Conservation (phyloP, 345 rosid species). For the Microcos paniculata region DNA sequence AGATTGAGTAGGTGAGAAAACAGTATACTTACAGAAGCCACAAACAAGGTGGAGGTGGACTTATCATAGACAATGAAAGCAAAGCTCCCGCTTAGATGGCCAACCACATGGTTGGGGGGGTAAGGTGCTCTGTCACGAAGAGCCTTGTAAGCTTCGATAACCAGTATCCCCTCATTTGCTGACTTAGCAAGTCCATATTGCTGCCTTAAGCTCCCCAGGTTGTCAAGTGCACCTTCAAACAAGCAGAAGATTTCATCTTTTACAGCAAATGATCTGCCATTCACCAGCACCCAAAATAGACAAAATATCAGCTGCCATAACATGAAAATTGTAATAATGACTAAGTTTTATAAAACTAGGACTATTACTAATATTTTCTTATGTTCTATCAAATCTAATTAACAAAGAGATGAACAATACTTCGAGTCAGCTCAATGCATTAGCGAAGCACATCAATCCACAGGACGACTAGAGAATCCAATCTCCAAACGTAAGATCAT, state of each 20-base stretch:
- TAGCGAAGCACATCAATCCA: background rate
- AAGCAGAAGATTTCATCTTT: constrained; percentile 93
- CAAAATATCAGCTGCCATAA: background rate
- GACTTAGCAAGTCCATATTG: constrained; percentile 90
- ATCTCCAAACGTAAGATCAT: background rate
- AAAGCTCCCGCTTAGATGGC: constrained; percentile 79
- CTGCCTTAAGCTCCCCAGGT: constrained; percentile 88
- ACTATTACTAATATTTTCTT: background rate
- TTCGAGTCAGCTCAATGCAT: background rate
- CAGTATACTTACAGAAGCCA: constrained; percentile 35
- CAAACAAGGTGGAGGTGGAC: constrained; percentile 82
- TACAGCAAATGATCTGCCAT: constrained; percentile 77
- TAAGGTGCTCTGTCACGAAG: constrained; percentile 97
- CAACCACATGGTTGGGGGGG: constrained; percentile 86
- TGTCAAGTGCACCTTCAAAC: constrained; percentile 94
- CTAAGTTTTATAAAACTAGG: no score
- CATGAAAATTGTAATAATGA: background rate
- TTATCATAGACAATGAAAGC: constrained; percentile 88
- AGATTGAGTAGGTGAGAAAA: background rate
- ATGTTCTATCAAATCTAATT: background rate
- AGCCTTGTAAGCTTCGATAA: constrained; percentile 97
- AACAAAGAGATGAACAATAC: background rate
- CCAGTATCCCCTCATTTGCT: constrained; percentile 77
- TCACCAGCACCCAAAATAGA: background rate
- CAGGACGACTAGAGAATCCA: background rate